phyloP scores from a whole-genome alignment of 2,329 filamentous ascomycete species.

The Mycocentrospora acerina region DNA sequence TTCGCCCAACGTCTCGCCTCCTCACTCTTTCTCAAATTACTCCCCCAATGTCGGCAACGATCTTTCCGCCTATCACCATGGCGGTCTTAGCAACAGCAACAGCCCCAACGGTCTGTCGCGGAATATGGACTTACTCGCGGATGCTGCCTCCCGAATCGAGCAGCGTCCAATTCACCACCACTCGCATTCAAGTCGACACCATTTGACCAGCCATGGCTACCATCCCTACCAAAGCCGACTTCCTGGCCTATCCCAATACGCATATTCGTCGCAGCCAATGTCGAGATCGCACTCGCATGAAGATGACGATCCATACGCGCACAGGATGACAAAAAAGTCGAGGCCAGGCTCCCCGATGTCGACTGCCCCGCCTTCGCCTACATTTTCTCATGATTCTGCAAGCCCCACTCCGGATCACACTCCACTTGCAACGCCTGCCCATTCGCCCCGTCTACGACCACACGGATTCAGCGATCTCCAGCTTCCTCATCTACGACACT shows the following conservation, averaged over 20 bases:
- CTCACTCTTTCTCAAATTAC: constrained; percentile 75
- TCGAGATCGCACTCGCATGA: constrained; percentile 83
- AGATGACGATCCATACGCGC: constrained; percentile 76
- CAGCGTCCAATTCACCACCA: constrained; percentile 55
- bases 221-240: constrained; percentile 61
- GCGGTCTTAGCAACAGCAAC: constrained; percentile 36
- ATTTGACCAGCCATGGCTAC: constrained; percentile 44
- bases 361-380: constrained; percentile 92
- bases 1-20: constrained; percentile 95
- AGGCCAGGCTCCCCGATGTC: constrained; percentile 92
- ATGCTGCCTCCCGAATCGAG: constrained; percentile 67
- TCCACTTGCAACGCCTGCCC: constrained; percentile 94
- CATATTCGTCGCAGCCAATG: constrained; percentile 82
- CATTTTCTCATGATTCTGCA: constrained; percentile 92
- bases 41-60: constrained; percentile 60
- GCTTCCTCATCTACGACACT: constrained; percentile 79
- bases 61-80: constrained; percentile 56
- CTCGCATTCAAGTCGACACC: constrained; percentile 42
- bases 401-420: constrained; percentile 97
- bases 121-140: constrained; percentile 70
- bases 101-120: constrained; percentile 53
- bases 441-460: constrained; percentile 87
- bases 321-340: constrained; percentile 81
- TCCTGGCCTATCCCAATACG: constrained; percentile 50
- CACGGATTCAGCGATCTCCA: constrained; percentile 72